Evolutionary conservation across 108 stramenopile genomes (phyloP), one percentile per base, ranked within the genome.

Genomic region (Cyclostephanos tholiformis): DNA sequence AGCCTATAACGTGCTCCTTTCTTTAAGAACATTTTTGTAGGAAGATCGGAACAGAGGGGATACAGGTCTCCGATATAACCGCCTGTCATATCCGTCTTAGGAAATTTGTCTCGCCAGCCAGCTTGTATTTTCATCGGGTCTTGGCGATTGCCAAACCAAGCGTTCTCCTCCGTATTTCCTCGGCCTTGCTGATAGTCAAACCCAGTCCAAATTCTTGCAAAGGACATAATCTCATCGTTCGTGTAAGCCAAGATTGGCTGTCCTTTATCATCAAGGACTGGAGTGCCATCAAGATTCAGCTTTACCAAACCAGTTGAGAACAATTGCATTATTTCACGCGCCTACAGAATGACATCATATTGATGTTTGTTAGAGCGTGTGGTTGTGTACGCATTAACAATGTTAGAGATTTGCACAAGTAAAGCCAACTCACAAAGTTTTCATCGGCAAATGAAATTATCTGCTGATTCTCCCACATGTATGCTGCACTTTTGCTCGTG

Each of bases 1-100:
- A 89, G 72, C 11, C 82, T 55, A 59, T 80, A 91, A 4, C 23
- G 85, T 2, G 88, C 89, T 62, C 86, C 86, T 53, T 76, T 74
- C 38, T 49, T 69, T 35, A 88, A 63, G 30, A 87, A 87, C 61
- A 76, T 50, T 50, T 80, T 79, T 2, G 32, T 2, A 3, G 85
- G 82, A 16, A 85, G 61, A 44, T 85, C 82, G 0, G 51, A 58
- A 58, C 84, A 84, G 10, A 84, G 66, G 12, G 84, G 80, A 43
- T 69, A 73, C 22, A 71, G 76, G 53, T 94, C 92, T 26, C 90
- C 92, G 46, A 94, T 68, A 74, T 90, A 94, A 29, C 74, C 79
- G 16, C 80, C 75, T 20, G 77, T 35, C 25, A 91, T 78, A 61
- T 86, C 85, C 32, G 75, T 63, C 80, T 89, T 85, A 0, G 85